Evolutionary conservation across 2,329 filamentous ascomycete species (phyloP), one percentile per base, ranked within the genome.

Genomic region (Monosporascus sp.): DNA sequence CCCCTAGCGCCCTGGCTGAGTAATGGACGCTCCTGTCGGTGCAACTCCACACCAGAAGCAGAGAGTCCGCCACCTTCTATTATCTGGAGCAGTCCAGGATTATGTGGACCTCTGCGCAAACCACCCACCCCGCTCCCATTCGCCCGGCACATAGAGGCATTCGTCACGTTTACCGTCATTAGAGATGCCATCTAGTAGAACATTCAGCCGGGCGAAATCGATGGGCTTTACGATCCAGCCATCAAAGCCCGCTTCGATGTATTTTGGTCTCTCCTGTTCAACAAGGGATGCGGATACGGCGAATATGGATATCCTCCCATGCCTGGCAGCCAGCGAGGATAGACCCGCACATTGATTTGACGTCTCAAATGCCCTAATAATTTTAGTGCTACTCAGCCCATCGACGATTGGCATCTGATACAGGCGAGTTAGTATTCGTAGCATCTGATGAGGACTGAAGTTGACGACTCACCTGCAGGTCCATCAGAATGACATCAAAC

Each of bases 211-310:
- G 60, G 84, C 82, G 65, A 96, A 95, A 55, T 93, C 85, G 45
- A 96, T 88, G 0, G 90, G 90, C 64, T 96, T 96, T 53, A 95
- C 74, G 25, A 96, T 91, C 90, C 90, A 96, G 24, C 88, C 91
- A 60, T 96, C 90, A 60, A 96, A 96, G 0, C 91, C 91, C 7
- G 85, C 84, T 45, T 88, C 78, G 44, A 90, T 80, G 60, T 96
- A 96, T 0, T 71, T 80, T 41, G 86, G 75, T 49, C 75, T 80
- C 45, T 91, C 81, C 18, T 77, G 79, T 66, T 96, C 91, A 1
- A 88, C 65, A 1, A 96, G 74, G 0, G 89, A 93, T 7, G 91
- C 90, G 0, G 90, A 96, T 0, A 96, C 90, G 0, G 90, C 91
- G 61, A 96, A 90, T 49, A 96, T 87, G 0, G 91, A 89, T 2